These are phyloP conservation scores for Metschnikowia similis DNA, from an alignment of 805 yeast species.

Conservation along the genomic window DNA sequence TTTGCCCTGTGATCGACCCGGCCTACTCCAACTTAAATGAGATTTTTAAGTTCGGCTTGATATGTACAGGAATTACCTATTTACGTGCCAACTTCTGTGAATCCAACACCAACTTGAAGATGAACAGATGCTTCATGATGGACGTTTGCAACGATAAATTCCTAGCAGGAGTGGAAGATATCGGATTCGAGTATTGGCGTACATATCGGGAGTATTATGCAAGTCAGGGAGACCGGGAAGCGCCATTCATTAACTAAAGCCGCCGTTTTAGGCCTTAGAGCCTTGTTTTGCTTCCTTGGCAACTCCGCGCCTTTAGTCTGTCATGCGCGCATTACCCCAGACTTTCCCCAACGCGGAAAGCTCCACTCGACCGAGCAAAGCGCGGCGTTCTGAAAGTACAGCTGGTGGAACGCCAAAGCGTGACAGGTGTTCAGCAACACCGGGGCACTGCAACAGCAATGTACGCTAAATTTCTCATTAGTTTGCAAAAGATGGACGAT, in stretches of 20 bases:
- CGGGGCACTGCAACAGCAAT: neutral
- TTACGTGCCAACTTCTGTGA: constrained; percentile 24
- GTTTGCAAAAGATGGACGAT: neutral
- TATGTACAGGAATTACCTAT: constrained; percentile 39
- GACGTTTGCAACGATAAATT: constrained; percentile 35
- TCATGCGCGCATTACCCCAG: constrained; percentile 21
- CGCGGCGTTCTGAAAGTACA: neutral
- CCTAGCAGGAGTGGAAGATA: constrained; percentile 34
- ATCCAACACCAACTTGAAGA: constrained; percentile 16
- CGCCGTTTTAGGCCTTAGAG: neutral
- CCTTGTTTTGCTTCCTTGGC: neutral
- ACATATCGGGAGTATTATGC: constrained; percentile 35
- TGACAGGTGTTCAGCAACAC: neutral
- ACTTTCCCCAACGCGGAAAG: constrained; percentile 10
- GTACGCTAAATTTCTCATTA: neutral
- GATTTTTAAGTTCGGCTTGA: constrained; percentile 52
- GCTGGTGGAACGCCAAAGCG: neutral
- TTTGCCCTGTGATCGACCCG: constrained; percentile 52
- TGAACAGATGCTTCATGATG: constrained; percentile 34
- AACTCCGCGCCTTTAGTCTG: neutral
- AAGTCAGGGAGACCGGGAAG: constrained; percentile 8
- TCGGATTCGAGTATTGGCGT: constrained; percentile 41
- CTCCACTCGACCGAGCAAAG: constrained; percentile 11
- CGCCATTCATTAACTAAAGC: neutral
- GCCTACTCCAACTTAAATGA: constrained; percentile 49